Conservation (phyloP, 2,329 filamentous ascomycete species). For the Mollisiaceae sp. region DNA sequence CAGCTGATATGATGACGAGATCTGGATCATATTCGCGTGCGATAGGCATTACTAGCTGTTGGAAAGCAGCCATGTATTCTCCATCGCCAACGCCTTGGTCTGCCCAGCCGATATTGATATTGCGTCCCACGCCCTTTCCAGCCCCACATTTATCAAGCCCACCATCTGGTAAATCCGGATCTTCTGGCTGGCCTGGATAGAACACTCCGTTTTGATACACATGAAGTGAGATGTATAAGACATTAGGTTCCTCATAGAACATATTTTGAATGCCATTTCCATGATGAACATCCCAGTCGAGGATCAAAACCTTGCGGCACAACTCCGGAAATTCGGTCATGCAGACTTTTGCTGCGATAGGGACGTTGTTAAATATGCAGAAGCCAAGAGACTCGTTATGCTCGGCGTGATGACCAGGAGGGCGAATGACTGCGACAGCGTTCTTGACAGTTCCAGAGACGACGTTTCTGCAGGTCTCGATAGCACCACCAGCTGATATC, state of each 20-base stretch:
- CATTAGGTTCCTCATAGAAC: conserved; percentile 92
- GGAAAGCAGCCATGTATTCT: conserved; percentile 96
- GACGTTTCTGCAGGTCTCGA: conserved; percentile 94
- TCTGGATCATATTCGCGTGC: conserved; percentile 93
- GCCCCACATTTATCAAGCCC: conserved; percentile 64
- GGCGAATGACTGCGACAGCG: conserved; percentile 91
- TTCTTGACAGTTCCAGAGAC: conserved; percentile 86
- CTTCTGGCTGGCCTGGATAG: conserved; percentile 75
- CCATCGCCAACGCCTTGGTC: conserved; percentile 88
- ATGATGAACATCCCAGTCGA: conserved; percentile 86
- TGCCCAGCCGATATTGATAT: conserved; percentile 71
- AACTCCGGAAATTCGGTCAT: conserved; percentile 78
- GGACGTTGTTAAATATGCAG: conserved; percentile 97
- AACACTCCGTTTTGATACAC: conserved; percentile 84
- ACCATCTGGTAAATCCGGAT: conserved; percentile 65
- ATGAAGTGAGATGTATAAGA: conserved; percentile 94
- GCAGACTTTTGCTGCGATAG: conserved; percentile 87
- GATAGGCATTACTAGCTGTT: conserved; percentile 95
- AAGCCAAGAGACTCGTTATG: conserved; percentile 87
- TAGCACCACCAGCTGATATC: conserved; percentile 88
- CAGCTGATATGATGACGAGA: conserved; percentile 91
- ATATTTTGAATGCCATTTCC: conserved; percentile 96
- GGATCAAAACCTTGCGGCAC: conserved; percentile 87
- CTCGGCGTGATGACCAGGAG: conserved; percentile 95
- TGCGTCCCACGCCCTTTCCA: conserved; percentile 61